Conservation (phyloP, 768 basidiomycete genomes). For the Guyanaporus albipodus region DNA sequence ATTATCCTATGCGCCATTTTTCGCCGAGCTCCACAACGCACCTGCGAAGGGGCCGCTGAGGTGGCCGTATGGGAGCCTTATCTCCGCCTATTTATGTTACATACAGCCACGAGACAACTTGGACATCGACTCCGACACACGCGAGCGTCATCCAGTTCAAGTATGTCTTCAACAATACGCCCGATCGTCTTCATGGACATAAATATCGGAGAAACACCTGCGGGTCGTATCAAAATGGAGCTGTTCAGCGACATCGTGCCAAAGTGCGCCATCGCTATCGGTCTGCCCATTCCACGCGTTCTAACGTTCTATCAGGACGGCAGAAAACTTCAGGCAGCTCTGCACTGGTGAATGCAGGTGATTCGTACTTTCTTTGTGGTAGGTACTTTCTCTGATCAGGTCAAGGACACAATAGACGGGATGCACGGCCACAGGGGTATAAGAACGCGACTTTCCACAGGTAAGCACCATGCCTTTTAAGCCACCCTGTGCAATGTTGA, state of each 20-base stretch:
- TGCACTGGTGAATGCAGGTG: slow-evolving; percentile 97
- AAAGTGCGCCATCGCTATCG: slow-evolving; percentile 52
- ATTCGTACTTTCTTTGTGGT: slow-evolving; percentile 12
- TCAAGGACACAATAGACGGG: slow-evolving; percentile 31
- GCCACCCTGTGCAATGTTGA: slow-evolving; percentile 10
- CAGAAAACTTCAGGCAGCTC: slow-evolving; percentile 95
- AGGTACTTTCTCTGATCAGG: slow-evolving; percentile 7
- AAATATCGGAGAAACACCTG: slow-evolving; percentile 93
- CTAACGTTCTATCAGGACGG: slow-evolving; percentile 56
- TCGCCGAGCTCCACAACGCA: slow-evolving; percentile 1
- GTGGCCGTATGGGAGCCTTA: neutral
- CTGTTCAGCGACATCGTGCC: slow-evolving; percentile 94
- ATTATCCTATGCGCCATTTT: neutral
- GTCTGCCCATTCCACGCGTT: neutral
- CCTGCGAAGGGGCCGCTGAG: neutral
- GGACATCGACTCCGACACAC: neutral
- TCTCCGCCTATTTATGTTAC: neutral
- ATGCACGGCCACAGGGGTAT: slow-evolving; percentile 85
- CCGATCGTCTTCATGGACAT: slow-evolving; percentile 98
- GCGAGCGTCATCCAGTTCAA: too few species aligned
- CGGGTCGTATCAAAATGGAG: slow-evolving; percentile 96
- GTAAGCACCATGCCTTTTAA: slow-evolving; percentile 39
- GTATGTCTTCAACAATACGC: slow-evolving; percentile 53
- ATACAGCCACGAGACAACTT: too few species aligned
- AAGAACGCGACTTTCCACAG: slow-evolving; percentile 90